These are phyloP conservation scores for Hypomontagnella submonticulosa DNA, from an alignment of 495 filamentous ascomycete species.

Conservation along the genomic window DNA sequence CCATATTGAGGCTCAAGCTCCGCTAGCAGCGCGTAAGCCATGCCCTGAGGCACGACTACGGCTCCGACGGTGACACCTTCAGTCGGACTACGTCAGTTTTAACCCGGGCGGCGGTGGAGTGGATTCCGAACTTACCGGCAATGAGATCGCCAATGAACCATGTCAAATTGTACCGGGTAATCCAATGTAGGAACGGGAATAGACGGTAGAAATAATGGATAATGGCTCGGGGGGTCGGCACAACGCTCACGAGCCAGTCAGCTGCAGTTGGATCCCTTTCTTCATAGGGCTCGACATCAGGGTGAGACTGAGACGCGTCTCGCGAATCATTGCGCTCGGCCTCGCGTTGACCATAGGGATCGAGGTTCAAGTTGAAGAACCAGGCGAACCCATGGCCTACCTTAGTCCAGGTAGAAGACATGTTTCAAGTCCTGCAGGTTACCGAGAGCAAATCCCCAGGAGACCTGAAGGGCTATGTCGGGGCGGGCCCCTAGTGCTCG, in stretches of 20 bases:
- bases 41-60: slow-evolving; percentile 70
- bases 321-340: slow-evolving; percentile 27
- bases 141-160: slow-evolving; percentile 63
- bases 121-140: slow-evolving; percentile 48
- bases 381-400: slow-evolving; percentile 39
- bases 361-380: slow-evolving; percentile 42
- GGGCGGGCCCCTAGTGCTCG: slow-evolving; percentile 15
- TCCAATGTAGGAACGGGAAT: slow-evolving; percentile 62
- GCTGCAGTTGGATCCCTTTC: slow-evolving; percentile 34
- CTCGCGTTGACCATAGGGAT: slow-evolving; percentile 35
- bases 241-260: slow-evolving; percentile 35
- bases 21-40: slow-evolving; percentile 73
- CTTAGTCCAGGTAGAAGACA: slow-evolving; percentile 36
- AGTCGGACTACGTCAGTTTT: slow-evolving; percentile 47
- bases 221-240: slow-evolving; percentile 32
- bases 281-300: slow-evolving; percentile 36
- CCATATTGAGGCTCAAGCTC: slow-evolving; percentile 68
- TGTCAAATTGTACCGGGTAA: slow-evolving; percentile 62
- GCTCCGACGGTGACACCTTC: slow-evolving; percentile 50
- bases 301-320: slow-evolving; percentile 36
- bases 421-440: slow-evolving; percentile 31
- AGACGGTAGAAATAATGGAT: slow-evolving; percentile 36
- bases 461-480: slow-evolving; percentile 14
- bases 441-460: slow-evolving; percentile 2
- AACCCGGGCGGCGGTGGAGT: slow-evolving; percentile 4